These are phyloP conservation scores for Oryza glaberrima DNA, from an alignment of 176 grass and related monocot genomes.

Conservation along the genomic window DNA sequence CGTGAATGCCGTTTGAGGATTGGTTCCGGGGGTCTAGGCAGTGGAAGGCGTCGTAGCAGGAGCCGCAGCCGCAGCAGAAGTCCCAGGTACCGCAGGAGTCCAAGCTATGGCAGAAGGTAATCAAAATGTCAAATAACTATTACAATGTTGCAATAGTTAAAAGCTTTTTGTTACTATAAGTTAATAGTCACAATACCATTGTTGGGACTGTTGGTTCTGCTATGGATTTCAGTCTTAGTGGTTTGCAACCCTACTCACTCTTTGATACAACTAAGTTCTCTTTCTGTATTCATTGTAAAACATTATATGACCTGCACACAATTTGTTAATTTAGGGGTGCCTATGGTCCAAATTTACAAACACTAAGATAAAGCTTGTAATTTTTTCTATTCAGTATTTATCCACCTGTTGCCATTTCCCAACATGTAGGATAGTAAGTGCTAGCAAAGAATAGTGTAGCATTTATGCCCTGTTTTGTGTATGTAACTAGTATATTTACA, in stretches of 20 bases:
- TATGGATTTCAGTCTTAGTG: not conserved
- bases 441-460: not conserved
- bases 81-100: conserved; percentile 79
- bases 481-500: not conserved
- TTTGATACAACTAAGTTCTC: not conserved
- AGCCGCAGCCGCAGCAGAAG: conserved; percentile 70
- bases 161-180: not conserved
- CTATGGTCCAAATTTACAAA: not conserved
- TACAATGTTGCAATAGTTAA: not conserved
- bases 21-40: conserved; percentile 72
- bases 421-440: not conserved
- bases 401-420: not conserved
- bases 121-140: not conserved
- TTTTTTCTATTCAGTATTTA: not conserved
- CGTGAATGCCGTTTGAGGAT: conserved; percentile 79
- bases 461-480: not conserved
- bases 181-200: not conserved
- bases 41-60: conserved; percentile 67
- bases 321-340: not conserved
- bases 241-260: not conserved
- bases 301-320: not conserved
- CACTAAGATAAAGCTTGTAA: not conserved
- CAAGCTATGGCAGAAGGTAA: conserved; percentile 92
- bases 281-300: not conserved
- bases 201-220: not conserved